phyloP scores from a whole-genome alignment of 257 asterid species.

The Solanum boliviense region DNA sequence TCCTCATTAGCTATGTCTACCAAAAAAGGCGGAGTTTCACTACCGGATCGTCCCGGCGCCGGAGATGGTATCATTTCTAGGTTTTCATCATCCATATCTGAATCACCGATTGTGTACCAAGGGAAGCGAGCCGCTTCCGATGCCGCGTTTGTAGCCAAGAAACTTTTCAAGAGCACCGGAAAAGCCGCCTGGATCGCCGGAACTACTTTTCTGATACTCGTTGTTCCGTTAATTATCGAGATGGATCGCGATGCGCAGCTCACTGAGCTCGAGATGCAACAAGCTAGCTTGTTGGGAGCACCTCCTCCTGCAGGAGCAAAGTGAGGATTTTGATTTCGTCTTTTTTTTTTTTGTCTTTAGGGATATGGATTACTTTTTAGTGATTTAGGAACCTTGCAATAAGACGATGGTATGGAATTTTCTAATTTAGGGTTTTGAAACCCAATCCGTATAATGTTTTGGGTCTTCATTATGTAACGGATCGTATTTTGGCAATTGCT shows the following conservation, averaged over 20 bases:
- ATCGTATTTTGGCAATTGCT: neutral
- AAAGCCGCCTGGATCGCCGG: slow-evolving; percentile 88
- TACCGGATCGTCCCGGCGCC: slow-evolving; percentile 12
- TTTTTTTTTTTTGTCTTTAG: neutral
- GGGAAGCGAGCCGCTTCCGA: slow-evolving; percentile 65
- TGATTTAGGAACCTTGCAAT: neutral
- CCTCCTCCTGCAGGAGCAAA: slow-evolving; percentile 16
- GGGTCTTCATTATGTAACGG: neutral
- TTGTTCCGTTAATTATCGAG: slow-evolving; percentile 71
- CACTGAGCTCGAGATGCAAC: slow-evolving; percentile 71
- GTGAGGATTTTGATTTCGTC: neutral
- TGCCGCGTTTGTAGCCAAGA: slow-evolving; percentile 49
- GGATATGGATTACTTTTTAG: neutral
- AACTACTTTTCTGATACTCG: slow-evolving; percentile 65
- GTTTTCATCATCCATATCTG: slow-evolving; percentile 23
- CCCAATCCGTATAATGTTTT: neutral
- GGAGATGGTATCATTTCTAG: slow-evolving; percentile 9
- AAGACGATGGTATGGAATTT: neutral
- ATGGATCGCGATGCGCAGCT: slow-evolving; percentile 82
- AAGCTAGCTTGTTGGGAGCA: slow-evolving; percentile 67
- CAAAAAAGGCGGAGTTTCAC: slow-evolving; percentile 11
- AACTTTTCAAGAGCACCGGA: slow-evolving; percentile 68
- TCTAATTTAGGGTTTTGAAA: neutral
- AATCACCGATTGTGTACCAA: slow-evolving; percentile 51
- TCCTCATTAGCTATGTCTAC: slow-evolving; percentile 1